Evolutionary conservation across 768 basidiomycete genomes (phyloP), one percentile per base, ranked within the genome.

Genomic region (Exsudoporus frostii): DNA sequence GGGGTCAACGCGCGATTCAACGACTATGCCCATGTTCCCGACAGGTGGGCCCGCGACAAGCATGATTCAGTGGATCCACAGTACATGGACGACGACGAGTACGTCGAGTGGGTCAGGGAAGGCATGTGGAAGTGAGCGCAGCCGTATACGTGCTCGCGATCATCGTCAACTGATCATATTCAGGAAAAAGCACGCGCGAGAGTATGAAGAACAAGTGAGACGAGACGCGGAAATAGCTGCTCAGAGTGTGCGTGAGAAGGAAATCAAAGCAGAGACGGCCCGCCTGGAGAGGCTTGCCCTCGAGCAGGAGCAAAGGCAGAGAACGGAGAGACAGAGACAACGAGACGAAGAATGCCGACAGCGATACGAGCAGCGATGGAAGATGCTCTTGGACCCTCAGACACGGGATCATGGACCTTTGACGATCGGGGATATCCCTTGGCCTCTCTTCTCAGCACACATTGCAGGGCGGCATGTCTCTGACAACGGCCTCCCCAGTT

Each of bases 81-180:
- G 43, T 57, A 66, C 44, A 87, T 95, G 87, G 85, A 86, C 54
- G 92, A 94, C 8, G 88, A 94, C 59, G 86, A 91, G 54, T 96
- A 96, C 59, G 82, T 87, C 2, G 90, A 92, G 61, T 95, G 90
- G 88, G 73, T 96, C 46, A 75, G 93, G 57, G 71, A 78, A 24
- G 91, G 90, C 43, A 95, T 97, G 89, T 93, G 90, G 76, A 80
- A 83, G 82, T 85, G 55, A 37, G 82, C 70, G 25, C n/a, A 14
- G 29, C 37, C 15, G 32, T 41, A 43, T 36, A 42, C 32, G 27
- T 41, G n/a, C 37, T 40, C 46, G 45, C 24, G 15, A 34, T 27
- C 38, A 24, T 54, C 42, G 19, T 45, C 47, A 40, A 39, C 34
- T 52, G 44, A 50, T 50, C 40, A 50, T 39, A 17, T 34, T 38